A percentile compares a stretch with the other conserved stretches of the same genome.
Conservation (phyloP, 2,329 filamentous ascomycete species). For the Arthrobotrys sinensis region DNA sequence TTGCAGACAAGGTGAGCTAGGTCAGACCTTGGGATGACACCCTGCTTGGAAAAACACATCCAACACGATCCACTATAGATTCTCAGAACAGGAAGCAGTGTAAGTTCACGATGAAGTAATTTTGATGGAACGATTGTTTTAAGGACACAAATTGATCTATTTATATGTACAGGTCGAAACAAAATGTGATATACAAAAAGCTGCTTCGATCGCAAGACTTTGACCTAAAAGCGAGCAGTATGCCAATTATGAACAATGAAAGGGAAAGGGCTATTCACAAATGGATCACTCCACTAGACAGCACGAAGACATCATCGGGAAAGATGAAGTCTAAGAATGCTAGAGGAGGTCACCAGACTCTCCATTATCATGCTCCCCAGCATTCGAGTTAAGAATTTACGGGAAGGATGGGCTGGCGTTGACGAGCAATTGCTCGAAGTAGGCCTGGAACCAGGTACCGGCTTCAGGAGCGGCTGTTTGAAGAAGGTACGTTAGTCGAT, state of each 20-base stretch:
- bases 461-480: conserved; percentile 69
- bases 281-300: conserved; percentile 14
- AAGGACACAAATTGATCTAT: conserved; percentile 56
- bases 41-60: too few relatives aligned
- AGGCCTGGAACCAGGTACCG: conserved; percentile 69
- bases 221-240: conserved; percentile 35
- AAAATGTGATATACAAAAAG: conserved; percentile 60
- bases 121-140: background rate
- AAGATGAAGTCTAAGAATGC: background rate
- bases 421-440: conserved; percentile 69
- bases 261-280: conserved; percentile 56
- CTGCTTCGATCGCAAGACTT: conserved; percentile 24
- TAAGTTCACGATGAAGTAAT: too few relatives aligned
- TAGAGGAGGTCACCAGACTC: conserved; percentile 26
- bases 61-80: too few relatives aligned
- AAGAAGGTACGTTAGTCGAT: conserved; percentile 62
- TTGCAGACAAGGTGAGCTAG: background rate
- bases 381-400: conserved; percentile 44
- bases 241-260: conserved; percentile 60
- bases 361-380: conserved; percentile 25
- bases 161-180: conserved; percentile 61
- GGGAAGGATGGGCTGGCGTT: conserved; percentile 67
- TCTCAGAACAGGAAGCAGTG: too few relatives aligned
- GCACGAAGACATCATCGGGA: conserved; percentile 3
- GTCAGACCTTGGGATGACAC: background rate